Evolutionary conservation across 176 grass and related monocot genomes (phyloP), one percentile per base, ranked within the genome.

Genomic region (Oryza glumipatula): DNA sequence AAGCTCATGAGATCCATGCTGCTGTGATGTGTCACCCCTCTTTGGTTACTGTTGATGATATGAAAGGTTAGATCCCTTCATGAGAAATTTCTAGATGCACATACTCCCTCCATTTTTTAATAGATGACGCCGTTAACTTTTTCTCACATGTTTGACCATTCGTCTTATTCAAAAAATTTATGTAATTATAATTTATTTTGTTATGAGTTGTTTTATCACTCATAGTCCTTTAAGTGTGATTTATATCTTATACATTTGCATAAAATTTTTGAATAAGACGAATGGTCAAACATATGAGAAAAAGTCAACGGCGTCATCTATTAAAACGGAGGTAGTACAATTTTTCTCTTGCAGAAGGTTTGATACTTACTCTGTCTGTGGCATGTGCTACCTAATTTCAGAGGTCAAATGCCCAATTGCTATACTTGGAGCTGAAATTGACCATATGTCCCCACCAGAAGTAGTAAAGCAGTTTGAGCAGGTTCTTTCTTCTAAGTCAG

Each of bases 361-460:
- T 28, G 9, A 52, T 61, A 9, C 21, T n/a, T 61, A 28, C 22
- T 7, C 23, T 78, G 38, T 0, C 39, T 72, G n/a, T 38, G 11
- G 61, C 22, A 71, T 65, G n/a, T 77, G 4, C 23, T 67, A 74
- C 66, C n/a, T 28, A 66, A 80, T 63, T 64, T 56, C 83, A 93
- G 94, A 88, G 83, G 72, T 93, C 24, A 93, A 87, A 72, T 93
- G 90, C 68, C 86, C 94, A 6, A 87, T 92, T 1, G 73, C 94
- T 82, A 46, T 95, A 82, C 88, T 95, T 72, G 94, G 90, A 83
- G 94, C 93, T 66, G 93, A 95, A 87, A 86, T 36, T 30, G 93
- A 95, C 82, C 72, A 56, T 3, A 52, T 70, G 49, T 82, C 90
- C 63, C 94, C 94, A 67, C 90, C 90, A 68, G 77, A 84, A 79